Evolutionary conservation across 345 rosid species (phyloP).

Genomic region (Hibiscus tridactylites): DNA sequence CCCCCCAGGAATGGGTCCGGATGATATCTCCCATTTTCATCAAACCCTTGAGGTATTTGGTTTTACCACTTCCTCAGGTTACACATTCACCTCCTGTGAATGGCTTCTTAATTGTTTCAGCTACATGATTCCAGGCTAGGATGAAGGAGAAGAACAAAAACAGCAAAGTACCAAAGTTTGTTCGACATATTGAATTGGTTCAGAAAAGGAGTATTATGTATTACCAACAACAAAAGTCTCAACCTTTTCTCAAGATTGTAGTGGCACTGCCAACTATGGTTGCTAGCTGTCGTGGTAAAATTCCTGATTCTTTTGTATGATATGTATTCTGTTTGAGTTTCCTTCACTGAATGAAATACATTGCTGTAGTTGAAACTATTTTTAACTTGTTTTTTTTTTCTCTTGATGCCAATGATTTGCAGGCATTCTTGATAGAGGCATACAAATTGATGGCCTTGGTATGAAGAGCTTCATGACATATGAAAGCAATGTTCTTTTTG

Average conservation of each 20-base stretch:
- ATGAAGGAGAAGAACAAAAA: constrained; percentile 72
- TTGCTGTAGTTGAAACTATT: not conserved
- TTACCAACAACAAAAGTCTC: constrained; percentile 76
- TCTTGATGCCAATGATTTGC: constrained; percentile 10
- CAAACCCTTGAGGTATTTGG: constrained; percentile 71
- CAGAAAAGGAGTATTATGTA: constrained; percentile 83
- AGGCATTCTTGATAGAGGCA: constrained; percentile 95
- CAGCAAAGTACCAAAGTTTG: constrained; percentile 48
- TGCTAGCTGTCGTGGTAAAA: constrained; percentile 75
- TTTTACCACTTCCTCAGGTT: not conserved
- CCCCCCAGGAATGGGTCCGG: constrained; percentile 89
- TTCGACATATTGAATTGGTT: constrained; percentile 60
- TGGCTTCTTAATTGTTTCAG: constrained; percentile 5
- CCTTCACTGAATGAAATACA: not conserved
- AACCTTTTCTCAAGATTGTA: constrained; percentile 78
- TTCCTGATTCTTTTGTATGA: not conserved
- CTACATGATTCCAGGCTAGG: constrained; percentile 44
- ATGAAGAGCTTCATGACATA: constrained; percentile 83
- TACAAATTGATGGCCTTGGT: constrained; percentile 90
- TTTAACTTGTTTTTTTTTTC: not conserved
- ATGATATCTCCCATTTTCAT: constrained; percentile 76
- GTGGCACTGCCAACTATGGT: constrained; percentile 96
- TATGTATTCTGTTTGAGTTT: not conserved
- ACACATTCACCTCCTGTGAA: not conserved
- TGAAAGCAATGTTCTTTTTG: constrained; percentile 90